Evolutionary conservation across 805 yeast genomes (phyloP), one percentile per base, ranked within the genome.

Genomic region (Candida pseudoglaebosa): DNA sequence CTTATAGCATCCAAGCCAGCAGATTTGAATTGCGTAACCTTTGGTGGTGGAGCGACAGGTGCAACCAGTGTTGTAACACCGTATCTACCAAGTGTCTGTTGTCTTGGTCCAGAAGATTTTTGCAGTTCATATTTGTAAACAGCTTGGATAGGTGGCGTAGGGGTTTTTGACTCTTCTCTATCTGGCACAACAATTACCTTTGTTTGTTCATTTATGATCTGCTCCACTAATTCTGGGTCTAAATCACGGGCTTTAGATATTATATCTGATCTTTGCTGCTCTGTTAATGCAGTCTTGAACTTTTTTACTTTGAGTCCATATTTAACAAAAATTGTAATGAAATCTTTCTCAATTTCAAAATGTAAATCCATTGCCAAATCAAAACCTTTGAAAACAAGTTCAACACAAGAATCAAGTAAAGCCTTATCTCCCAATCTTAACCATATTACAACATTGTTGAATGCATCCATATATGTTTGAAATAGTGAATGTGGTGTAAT

Each of bases 351-450:
- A 15, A 83, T 68, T 2, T 55, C 52, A 20, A 82, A 67, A 9
- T 71, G 53, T 28, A 80, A 62, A 29, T 77, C 81, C 21, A 63
- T 59, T 0, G 89, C 85, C 32, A 84, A 58, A 47, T 80, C 84
- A 33, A 88, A 67, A 0, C 87, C 78, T 31, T 75, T 72, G 36
- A 80, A 73, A 4, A 85, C 83, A 34, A 88, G 65, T 17, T 73
- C 71, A 4, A 86, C 90, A 67, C 96, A 87, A 1, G 87, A 75
- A 18, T 72, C 73, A 32, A 86, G 63, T 33, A 91, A 65, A 2
- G 88, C 84, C 5, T 76, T 67, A 58, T 90, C 97, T 42, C 91
- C 87, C 34, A 91, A 66, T 42, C 93, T 71, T 20, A 91, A 67
- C 95, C 97, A 85, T 28, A 79, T 81, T 24, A 86, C 70, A 69